Base-by-base conservation (phyloP, 208 protist genomes). In the Acanthamoeba sp. region DNA sequence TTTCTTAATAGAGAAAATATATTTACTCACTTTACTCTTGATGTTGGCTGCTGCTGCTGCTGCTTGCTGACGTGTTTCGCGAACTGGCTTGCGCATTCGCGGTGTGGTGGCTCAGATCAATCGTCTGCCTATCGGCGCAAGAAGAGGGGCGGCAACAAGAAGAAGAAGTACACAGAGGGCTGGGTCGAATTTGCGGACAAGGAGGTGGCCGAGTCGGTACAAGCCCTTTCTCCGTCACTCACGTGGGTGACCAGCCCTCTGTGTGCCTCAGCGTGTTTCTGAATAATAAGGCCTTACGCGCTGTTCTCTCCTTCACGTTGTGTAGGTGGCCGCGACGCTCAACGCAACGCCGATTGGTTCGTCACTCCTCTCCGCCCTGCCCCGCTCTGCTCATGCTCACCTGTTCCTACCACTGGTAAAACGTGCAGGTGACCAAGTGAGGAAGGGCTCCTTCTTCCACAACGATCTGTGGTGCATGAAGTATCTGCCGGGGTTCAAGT, bases 161-260 rank as follows among this genome's bases (percentile, higher is more conserved):
- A 96, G 89, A 94, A 90, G 38, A 96, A 96, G 38, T 98, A 94
- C 64, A 76, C 71, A 12, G 97, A 98, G 52, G 97, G 96, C 7
- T 98, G 97, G 97, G 94, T 98, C 24, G 97, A 98, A 94, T 98
- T 98, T 91, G 24, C 42, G 27, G 91, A 97, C 89, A 98, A 98
- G 90, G 57, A 85, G 18, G 36, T 94, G 5, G 97, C 97, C 24
- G 96, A 97, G 57, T 18, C n/a, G 0, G 93, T 95, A 34, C 96
- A 96, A n/a, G 50, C 50, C 50, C 50, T 55, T 24, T 55, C 50
- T 27, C n/a, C 55, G 10, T 64, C n/a, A n/a, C n/a, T n/a, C n/a
- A n/a, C n/a, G n/a, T n/a, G n/a, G n/a, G n/a, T n/a, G n/a, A n/a
- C n/a, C n/a, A n/a, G n/a, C n/a, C n/a, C n/a, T n/a, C n/a, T n/a